These are phyloP conservation scores for Phaeosphaeria sp. DNA, from an alignment of 2,329 filamentous ascomycete species.

Conservation along the genomic window DNA sequence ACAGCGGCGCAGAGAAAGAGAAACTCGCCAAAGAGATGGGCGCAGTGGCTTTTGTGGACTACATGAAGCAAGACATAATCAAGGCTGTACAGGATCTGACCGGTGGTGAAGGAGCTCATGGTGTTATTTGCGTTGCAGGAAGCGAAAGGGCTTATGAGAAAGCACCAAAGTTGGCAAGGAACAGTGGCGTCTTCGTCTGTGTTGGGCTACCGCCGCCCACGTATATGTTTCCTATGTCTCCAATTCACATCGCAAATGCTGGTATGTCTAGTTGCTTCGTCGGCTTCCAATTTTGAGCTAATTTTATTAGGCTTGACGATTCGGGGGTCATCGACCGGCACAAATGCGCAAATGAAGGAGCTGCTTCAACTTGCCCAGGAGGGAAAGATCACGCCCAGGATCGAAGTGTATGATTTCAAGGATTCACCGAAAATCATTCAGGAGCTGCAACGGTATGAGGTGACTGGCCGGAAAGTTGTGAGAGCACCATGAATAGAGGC, in stretches of 20 bases:
- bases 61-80: conserved; percentile 60
- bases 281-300: background rate
- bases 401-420: conserved; percentile 45
- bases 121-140: conserved; percentile 56
- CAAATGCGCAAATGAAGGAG: conserved; percentile 54
- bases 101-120: conserved; percentile 53
- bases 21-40: conserved; percentile 73
- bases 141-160: conserved; percentile 53
- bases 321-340: conserved; percentile 56
- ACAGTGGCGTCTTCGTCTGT: conserved; percentile 56
- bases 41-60: conserved; percentile 78
- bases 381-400: conserved; percentile 50
- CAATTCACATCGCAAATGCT: conserved; percentile 56
- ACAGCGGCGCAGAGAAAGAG: conserved; percentile 81
- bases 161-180: conserved; percentile 52
- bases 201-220: conserved; percentile 54
- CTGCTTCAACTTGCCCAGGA: conserved; percentile 52
- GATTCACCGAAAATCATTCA: conserved; percentile 45
- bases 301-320: conserved; percentile 48
- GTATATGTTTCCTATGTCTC: conserved; percentile 54
- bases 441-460: conserved; percentile 42
- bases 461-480: conserved; percentile 46
- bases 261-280: conserved; percentile 29
- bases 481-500: conserved; percentile 24
- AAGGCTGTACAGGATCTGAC: conserved; percentile 50